phyloP scores from a whole-genome alignment of 148 eudicot genomes.

The Cornus kousa region DNA sequence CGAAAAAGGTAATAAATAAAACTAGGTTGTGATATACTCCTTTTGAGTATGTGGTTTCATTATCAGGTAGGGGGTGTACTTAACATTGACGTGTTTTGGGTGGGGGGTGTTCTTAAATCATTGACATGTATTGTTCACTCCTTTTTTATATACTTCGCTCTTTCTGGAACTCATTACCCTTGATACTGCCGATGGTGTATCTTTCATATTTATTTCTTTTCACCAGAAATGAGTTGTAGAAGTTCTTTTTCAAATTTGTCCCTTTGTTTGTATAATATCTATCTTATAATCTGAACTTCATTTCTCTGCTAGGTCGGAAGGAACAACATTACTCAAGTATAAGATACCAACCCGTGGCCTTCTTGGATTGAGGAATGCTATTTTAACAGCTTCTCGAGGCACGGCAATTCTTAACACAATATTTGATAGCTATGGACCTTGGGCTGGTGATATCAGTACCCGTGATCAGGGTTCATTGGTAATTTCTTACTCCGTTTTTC shows the following conservation, averaged over 20 bases:
- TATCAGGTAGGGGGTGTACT: too few species aligned
- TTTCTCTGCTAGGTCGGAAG: constrained; percentile 59
- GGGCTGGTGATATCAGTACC: constrained; percentile 93
- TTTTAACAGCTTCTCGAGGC: constrained; percentile 92
- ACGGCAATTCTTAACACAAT: constrained; percentile 94
- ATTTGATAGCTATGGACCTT: constrained; percentile 92
- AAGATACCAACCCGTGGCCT: constrained; percentile 98
- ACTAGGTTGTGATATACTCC: too few species aligned
- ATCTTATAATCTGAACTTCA: neutral
- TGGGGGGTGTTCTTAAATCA: too few species aligned
- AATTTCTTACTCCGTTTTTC: constrained; percentile 17
- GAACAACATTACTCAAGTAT: constrained; percentile 74
- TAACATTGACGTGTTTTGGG: too few species aligned
- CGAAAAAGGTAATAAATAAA: too few species aligned
- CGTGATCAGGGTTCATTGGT: constrained; percentile 98
- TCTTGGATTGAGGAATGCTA: constrained; percentile 84
- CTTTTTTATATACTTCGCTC: too few species aligned
- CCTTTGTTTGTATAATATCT: neutral
- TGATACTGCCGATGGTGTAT: too few species aligned
- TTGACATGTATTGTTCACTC: too few species aligned
- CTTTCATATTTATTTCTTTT: neutral
- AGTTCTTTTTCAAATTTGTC: constrained; percentile 6
- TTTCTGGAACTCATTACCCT: too few species aligned
- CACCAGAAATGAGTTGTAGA: neutral
- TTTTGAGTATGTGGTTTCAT: too few species aligned